A percentile compares a stretch with the other conserved stretches of the same genome.
phyloP scores from a whole-genome alignment of 345 rosid species.

The Excoecaria cochinchinensis region DNA sequence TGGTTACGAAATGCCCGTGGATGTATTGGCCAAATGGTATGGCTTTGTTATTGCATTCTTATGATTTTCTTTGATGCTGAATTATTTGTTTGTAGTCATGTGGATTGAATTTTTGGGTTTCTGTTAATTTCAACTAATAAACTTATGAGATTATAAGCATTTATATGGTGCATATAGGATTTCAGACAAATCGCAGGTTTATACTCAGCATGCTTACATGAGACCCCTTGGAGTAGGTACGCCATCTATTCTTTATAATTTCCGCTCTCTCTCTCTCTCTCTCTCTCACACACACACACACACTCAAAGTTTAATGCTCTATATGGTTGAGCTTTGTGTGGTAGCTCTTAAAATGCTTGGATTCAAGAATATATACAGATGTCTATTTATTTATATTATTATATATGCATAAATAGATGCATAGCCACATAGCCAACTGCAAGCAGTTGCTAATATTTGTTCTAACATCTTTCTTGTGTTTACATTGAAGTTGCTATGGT shows the following conservation, averaged over 20 bases:
- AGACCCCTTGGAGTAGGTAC: slow-evolving; percentile 99
- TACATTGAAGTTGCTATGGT: slow-evolving; percentile 84
- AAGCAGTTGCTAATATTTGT: slow-evolving; percentile 5
- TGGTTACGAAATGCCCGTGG: slow-evolving; percentile 99
- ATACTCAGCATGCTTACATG: slow-evolving; percentile 99
- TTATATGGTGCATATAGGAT: slow-evolving; percentile 52
- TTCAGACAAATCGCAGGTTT: slow-evolving; percentile 95
- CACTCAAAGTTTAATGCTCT: neutral
- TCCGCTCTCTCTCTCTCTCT: neutral
- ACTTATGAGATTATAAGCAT: neutral
- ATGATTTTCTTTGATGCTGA: neutral
- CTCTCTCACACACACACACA: neutral
- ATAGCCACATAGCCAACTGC: neutral
- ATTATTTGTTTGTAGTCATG: neutral
- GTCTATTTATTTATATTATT: neutral
- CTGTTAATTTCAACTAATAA: neutral
- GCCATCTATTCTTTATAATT: slow-evolving; percentile 29
- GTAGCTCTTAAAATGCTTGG: neutral
- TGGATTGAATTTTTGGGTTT: neutral
- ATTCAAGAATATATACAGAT: neutral
- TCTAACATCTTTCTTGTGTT: neutral
- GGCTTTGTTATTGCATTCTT: neutral
- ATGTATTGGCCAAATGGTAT: slow-evolving; percentile 79
- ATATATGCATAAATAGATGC: neutral
- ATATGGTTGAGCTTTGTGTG: neutral